Percentiles rank a stretch among this genome's conserved stretches.
These are phyloP conservation scores for Cicer pinnatifidum DNA, from an alignment of 306 rosid species.

Conservation along the genomic window DNA sequence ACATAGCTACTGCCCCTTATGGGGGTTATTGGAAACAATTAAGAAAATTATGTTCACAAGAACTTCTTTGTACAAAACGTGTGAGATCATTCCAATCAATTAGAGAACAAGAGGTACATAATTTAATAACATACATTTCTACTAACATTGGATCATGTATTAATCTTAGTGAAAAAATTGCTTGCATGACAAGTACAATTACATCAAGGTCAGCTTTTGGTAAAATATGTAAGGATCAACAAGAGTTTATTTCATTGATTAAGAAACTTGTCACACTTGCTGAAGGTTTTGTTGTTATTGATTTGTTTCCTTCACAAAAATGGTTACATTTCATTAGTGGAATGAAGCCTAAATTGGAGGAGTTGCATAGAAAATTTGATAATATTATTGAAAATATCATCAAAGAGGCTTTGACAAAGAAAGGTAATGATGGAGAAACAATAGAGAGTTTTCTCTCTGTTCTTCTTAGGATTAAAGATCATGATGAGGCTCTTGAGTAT, in stretches of 20 bases:
- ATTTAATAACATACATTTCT: conserved; percentile 27
- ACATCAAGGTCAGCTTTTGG: conserved; percentile 47
- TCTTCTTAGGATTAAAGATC: conserved; percentile 40
- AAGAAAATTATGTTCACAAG: conserved; percentile 41
- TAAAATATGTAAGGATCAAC: conserved; percentile 35
- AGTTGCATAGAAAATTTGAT: conserved; percentile 28
- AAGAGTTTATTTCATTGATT: neutral
- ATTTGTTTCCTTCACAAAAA: conserved; percentile 43
- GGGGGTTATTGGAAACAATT: conserved; percentile 46
- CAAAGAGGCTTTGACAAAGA: neutral
- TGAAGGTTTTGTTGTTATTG: conserved; percentile 16
- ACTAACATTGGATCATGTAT: conserved; percentile 17
- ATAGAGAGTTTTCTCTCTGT: conserved; percentile 21
- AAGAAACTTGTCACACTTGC: neutral
- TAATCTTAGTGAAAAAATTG: conserved; percentile 35
- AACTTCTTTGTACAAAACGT: conserved; percentile 45
- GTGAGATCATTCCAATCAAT: conserved; percentile 44
- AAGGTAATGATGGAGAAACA: conserved; percentile 1
- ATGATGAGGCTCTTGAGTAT: conserved; percentile 24
- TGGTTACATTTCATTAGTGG: conserved; percentile 39
- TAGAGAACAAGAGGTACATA: conserved; percentile 38
- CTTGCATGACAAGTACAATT: conserved; percentile 14
- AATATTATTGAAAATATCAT: conserved; percentile 43
- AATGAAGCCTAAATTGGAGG: conserved; percentile 10
- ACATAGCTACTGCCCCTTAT: conserved; percentile 36